These are phyloP conservation scores for Cystobasidiopsis lactophilus DNA, from an alignment of 768 basidiomycete genomes.

Conservation along the genomic window DNA sequence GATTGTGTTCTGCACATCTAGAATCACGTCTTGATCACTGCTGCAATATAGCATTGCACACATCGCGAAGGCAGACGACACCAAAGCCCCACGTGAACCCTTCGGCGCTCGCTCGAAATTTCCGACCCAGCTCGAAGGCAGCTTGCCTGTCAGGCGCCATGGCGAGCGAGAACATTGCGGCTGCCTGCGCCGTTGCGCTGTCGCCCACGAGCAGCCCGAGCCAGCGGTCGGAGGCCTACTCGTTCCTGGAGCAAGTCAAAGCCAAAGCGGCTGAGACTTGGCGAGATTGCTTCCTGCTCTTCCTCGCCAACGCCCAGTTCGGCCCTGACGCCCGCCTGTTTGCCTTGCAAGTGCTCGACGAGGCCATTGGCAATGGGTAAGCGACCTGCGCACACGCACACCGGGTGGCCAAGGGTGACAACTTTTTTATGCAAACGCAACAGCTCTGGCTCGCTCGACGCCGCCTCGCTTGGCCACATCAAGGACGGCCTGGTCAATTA, in stretches of 20 bases:
- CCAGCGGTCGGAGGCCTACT: conserved; percentile 12
- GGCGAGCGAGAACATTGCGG: background rate
- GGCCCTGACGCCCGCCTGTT: conserved; percentile 17
- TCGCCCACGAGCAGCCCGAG: conserved; percentile 1
- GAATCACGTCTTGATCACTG: too few relatives aligned
- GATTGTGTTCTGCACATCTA: too few relatives aligned
- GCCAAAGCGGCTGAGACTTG: conserved; percentile 8
- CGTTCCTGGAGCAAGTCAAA: conserved; percentile 18
- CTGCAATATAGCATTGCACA: too few relatives aligned
- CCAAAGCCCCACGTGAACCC: too few relatives aligned
- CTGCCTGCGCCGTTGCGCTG: conserved; percentile 6
- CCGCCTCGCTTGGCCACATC: background rate
- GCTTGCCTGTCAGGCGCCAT: too few relatives aligned
- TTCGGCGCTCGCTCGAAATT: too few relatives aligned
- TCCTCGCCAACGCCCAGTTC: conserved; percentile 11
- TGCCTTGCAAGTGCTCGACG: conserved; percentile 18
- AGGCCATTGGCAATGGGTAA: conserved; percentile 10
- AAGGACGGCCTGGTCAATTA: conserved; percentile 11
- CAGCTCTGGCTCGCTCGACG: background rate
- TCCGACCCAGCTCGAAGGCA: too few relatives aligned
- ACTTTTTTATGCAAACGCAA: background rate
- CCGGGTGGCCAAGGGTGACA: too few relatives aligned
- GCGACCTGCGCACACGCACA: background rate
- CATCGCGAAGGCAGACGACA: too few relatives aligned
- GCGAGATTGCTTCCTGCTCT: conserved; percentile 15